phyloP scores from a whole-genome alignment of 306 rosid species.

The Albizia julibrissin region DNA sequence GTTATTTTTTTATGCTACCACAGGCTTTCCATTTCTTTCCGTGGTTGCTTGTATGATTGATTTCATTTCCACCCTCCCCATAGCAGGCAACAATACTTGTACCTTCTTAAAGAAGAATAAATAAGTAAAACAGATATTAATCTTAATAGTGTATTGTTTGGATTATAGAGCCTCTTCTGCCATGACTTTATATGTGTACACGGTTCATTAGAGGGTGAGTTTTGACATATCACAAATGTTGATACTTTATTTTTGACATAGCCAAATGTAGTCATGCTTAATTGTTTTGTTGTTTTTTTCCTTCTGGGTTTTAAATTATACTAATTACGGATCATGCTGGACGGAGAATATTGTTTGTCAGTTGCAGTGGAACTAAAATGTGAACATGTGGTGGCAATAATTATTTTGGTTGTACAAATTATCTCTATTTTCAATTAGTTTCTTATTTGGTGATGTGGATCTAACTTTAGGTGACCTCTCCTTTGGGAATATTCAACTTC shows the following conservation, averaged over 20 bases:
- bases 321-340: background rate
- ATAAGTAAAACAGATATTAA: background rate
- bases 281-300: background rate
- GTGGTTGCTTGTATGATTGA: background rate
- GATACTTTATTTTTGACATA: background rate
- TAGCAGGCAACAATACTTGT: background rate
- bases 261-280: conserved; percentile 1
- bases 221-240: background rate
- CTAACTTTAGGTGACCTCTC: background rate
- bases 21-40: conserved; percentile 25
- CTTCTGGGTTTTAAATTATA: background rate
- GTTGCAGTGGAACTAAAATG: background rate
- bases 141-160: background rate
- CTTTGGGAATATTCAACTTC: conserved; percentile 4
- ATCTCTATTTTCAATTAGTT: conserved; percentile 3
- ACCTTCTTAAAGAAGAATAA: background rate
- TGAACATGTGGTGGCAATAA: background rate
- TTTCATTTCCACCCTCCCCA: background rate
- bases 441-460: background rate
- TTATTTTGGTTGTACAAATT: background rate
- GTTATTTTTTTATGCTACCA: conserved; percentile 9
- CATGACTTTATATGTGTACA: background rate
- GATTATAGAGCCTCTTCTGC: background rate
- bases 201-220: background rate
- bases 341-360: conserved; percentile 8